Base-by-base conservation (phyloP, 2,329 filamentous ascomycete species). In the Penicillium polonicum region DNA sequence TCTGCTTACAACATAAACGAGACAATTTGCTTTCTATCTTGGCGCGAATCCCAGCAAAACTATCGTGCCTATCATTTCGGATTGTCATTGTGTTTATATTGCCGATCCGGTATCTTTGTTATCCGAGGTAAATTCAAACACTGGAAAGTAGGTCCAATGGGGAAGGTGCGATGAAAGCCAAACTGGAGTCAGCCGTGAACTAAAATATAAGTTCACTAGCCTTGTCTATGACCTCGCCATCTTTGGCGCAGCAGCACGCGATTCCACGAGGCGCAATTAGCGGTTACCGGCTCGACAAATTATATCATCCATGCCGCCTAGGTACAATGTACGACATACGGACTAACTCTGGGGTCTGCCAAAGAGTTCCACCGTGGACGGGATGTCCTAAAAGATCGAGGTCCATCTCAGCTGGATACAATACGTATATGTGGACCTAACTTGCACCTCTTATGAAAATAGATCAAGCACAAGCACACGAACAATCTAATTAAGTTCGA, bases 61-160 rank as follows among this genome's bases (percentile, higher is more conserved):
- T 57, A 60, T 53, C 65, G 60, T 64, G 60, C 43, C 70, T 57
- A 65, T 68, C 62, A 64, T 60, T 61, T 61, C 45, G 57, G 44
- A 62, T 63, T 58, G 50, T 56, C 58, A 59, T 62, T 62, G 60
- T 65, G 59, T 65, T 63, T 66, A 63, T 64, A 42, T 64, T 70
- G 65, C 58, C 58, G 66, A 72, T 69, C 63, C 53, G 64, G 60
- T 61, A 55, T 61, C 57, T 65, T 57, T 60, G 48, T 56, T 25
- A 43, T 44, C 42, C 41, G 45, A 43, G 53, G 15, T 39, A 31
- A 39, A 55, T n/a, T 39, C 29, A 51, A 55, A 38, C 19, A 21
- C 29, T 55, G 29, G 38, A 21, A 38, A 39, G 21, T 35, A 21
- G 4, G 31, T 15, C 31, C 15, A 25, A 52, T 38, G 41, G 21